Conservation (phyloP, 768 basidiomycete species). For the Rhizopogon rudus region DNA sequence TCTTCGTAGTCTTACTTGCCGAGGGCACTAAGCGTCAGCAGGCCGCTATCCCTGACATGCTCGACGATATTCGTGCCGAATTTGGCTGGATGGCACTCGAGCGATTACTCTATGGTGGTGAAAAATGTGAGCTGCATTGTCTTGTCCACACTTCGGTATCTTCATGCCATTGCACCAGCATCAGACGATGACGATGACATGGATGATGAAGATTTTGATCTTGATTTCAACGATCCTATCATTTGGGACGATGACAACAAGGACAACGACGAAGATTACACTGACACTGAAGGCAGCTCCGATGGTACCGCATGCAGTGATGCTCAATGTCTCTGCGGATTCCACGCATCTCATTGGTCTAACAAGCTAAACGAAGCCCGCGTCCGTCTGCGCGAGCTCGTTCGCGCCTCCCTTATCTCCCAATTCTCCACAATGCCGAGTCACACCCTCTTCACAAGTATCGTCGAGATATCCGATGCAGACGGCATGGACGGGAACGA, state of each 20-base stretch:
- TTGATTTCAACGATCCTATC: constrained; percentile 23
- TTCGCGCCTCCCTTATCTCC: constrained; percentile 39
- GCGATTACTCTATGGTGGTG: constrained; percentile 51
- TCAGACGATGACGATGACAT: constrained; percentile 8
- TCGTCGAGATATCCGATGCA: constrained; percentile 32
- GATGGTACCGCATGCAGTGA: constrained; percentile 16
- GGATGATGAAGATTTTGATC: constrained; percentile 22
- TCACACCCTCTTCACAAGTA: constrained; percentile 36
- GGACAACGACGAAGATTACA: constrained; percentile 20
- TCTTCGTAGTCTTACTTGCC: constrained; percentile 53
- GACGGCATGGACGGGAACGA: constrained; percentile 19
- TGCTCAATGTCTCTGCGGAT: constrained; percentile 23
- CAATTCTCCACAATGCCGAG: constrained; percentile 53
- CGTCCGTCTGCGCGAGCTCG: constrained; percentile 33
- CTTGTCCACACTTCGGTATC: background rate
- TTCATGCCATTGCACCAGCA: constrained; percentile 7
- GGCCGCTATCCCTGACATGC: constrained; percentile 43
- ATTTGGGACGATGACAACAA: constrained; percentile 25
- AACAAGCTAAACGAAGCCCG: constrained; percentile 35
- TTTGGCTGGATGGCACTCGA: constrained; percentile 50
- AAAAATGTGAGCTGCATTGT: constrained; percentile 27
- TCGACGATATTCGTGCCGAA: constrained; percentile 50
- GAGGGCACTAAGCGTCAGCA: constrained; percentile 24
- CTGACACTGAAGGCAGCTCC: constrained; percentile 12
- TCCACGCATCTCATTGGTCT: constrained; percentile 52